Conservation (phyloP, 345 rosid species). For the Noccaea bulbosa region DNA sequence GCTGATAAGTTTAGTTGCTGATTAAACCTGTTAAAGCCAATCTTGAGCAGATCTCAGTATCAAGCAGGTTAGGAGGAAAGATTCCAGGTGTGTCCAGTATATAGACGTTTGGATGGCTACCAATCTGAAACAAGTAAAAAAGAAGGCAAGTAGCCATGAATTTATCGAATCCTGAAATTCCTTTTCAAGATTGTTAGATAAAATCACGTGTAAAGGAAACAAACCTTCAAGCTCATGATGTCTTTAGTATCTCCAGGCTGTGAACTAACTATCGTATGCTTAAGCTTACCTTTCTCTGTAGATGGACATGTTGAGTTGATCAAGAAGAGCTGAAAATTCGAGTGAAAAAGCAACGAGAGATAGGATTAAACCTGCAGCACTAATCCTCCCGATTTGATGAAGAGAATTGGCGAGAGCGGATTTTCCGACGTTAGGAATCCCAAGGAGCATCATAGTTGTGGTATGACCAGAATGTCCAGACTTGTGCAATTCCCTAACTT, state of each 20-base stretch:
- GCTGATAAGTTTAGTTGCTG: not conserved
- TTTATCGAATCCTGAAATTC: too few relatives aligned
- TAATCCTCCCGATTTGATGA: constrained; percentile 85
- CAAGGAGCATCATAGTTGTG: constrained; percentile 67
- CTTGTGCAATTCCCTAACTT: constrained; percentile 59
- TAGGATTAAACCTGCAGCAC: constrained; percentile 62
- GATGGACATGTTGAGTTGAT: not conserved
- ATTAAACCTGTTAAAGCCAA: constrained; percentile 76
- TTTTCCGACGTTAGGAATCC: constrained; percentile 88
- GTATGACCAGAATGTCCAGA: constrained; percentile 53
- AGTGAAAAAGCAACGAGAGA: not conserved
- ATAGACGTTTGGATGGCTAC: constrained; percentile 80
- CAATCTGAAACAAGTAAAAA: constrained; percentile 52
- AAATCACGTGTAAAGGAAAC: constrained; percentile 1
- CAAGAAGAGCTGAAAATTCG: constrained; percentile 2
- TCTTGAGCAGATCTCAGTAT: constrained; percentile 67
- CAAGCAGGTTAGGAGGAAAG: constrained; percentile 61
- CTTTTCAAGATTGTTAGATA: too few relatives aligned
- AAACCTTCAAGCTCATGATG: constrained; percentile 84
- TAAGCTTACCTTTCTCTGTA: constrained; percentile 83
- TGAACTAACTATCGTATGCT: constrained; percentile 69
- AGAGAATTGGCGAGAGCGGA: constrained; percentile 82
- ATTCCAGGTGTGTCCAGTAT: constrained; percentile 86
- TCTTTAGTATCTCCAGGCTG: constrained; percentile 88
- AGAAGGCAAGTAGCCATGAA: too few relatives aligned